Conservation (phyloP, 176 grass and related monocot species). For the Ensete ventricosum region DNA sequence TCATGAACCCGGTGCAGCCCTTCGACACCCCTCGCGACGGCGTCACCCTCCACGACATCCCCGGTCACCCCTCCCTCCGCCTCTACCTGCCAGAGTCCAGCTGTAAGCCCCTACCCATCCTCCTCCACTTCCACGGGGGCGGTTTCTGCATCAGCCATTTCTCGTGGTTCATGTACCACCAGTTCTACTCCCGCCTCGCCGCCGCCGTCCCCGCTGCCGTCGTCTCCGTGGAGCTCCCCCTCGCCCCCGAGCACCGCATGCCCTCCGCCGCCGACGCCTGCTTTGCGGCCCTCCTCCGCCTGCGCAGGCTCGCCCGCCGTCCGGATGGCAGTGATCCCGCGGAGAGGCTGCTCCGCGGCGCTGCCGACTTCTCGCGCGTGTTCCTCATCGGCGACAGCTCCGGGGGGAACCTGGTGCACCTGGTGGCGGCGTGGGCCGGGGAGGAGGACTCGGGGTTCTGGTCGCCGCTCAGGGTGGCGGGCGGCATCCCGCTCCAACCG, state of each 20-base stretch:
- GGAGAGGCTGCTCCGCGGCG: slow-evolving; percentile 27
- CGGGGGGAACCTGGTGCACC: slow-evolving; percentile 67
- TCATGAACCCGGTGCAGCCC: slow-evolving; percentile 54
- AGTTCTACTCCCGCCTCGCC: slow-evolving; percentile 63
- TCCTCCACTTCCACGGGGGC: slow-evolving; percentile 65
- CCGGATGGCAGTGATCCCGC: slow-evolving; percentile 3
- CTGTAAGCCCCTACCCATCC: slow-evolving; percentile 22
- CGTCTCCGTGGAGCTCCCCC: slow-evolving; percentile 54
- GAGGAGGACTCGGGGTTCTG: slow-evolving; percentile 12
- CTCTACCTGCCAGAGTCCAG: slow-evolving; percentile 36
- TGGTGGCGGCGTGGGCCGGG: slow-evolving; percentile 25
- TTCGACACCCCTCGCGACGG: slow-evolving; percentile 37
- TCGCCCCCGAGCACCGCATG: slow-evolving; percentile 58
- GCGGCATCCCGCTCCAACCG: slow-evolving; percentile 63
- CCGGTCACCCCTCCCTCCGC: slow-evolving; percentile 52
- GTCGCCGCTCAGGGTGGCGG: slow-evolving; percentile 47
- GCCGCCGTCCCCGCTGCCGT: slow-evolving; percentile 36
- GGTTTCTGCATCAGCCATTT: slow-evolving; percentile 75
- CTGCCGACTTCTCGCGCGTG: slow-evolving; percentile 47
- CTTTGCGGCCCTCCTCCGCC: slow-evolving; percentile 37
- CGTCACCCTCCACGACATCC: slow-evolving; percentile 69
- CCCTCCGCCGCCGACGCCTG: slow-evolving; percentile 38
- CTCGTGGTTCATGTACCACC: slow-evolving; percentile 71
- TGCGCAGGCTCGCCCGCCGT: slow-evolving; percentile 22
- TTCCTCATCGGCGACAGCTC: slow-evolving; percentile 87